Base-by-base conservation (phyloP, 768 basidiomycete genomes). In the Leccinum truebloodii region DNA sequence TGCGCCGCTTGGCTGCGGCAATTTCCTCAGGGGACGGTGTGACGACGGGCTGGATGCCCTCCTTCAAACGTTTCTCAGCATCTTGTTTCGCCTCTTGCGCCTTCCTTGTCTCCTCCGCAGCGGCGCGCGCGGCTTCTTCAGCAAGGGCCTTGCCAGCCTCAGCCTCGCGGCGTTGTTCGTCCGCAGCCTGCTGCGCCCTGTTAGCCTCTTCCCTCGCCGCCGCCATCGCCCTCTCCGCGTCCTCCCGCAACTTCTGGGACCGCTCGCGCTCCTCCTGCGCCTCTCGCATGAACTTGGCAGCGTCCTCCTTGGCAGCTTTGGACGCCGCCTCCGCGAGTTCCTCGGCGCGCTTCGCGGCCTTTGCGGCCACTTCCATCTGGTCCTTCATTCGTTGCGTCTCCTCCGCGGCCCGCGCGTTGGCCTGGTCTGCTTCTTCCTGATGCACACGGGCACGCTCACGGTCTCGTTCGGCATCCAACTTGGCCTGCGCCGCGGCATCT, bases 341-440 rank as follows among this genome's bases (percentile, higher is more conserved):
- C 20, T 64, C 41, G 0, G 56, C 62, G 1, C 32, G 57, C 9
- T 14, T 49, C 3, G 57, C 24, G 12, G 58, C 37, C 1, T 12
- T 20, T 3, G 39, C 39, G 2, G 54, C 64, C 16, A 59, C 64
- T 14, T 55, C 60, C 39, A 69, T 60, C 32, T 58, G 65, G 4
- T 1, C 46, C 39, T 13, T 59, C 65, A 64, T 52, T 51, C 32
- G 4, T 20, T 46, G 9, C 10, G 2, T 20, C 44, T 46, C 44
- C 44, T 46, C 44, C 9, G 20, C 10, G n/a, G n/a, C 20, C 44
- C 8, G 20, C n/a, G 44, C 44, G 20, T 4, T 14, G 12, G 44
- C 44, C 10, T 3, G 1, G 44, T 46, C 44, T n/a, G 44, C 44
- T 22, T 46, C 44, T 6, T 22, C 20, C 44, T 46, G 20, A 8